phyloP scores from a whole-genome alignment of 1,284 basidiomycete species.

The Ceratobasidium sp. region DNA sequence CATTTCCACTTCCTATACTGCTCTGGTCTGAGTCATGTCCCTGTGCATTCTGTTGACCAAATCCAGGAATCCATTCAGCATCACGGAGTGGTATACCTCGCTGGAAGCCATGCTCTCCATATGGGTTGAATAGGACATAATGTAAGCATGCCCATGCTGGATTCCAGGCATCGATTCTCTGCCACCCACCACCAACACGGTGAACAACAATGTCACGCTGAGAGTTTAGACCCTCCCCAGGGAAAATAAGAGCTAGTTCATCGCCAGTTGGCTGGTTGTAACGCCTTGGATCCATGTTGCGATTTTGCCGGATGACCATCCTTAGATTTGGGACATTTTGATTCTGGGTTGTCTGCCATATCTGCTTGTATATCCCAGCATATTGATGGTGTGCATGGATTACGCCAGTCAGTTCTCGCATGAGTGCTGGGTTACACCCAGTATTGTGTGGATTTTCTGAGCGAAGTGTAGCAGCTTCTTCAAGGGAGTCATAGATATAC shows the following conservation, averaged over 20 bases:
- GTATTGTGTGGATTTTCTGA: conserved; percentile 45
- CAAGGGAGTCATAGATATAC: conserved; percentile 51
- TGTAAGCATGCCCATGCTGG: conserved; percentile 52
- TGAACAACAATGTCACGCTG: conserved; percentile 51
- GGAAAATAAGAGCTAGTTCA: conserved; percentile 52
- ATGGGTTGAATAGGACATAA: conserved; percentile 55
- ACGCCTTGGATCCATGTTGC: conserved; percentile 46
- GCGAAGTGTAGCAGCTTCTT: conserved; percentile 46
- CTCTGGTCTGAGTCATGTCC: conserved; percentile 39
- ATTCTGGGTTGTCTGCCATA: conserved; percentile 44
- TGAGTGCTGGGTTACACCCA: conserved; percentile 41
- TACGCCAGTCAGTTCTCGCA: conserved; percentile 48
- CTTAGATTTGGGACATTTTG: conserved; percentile 1
- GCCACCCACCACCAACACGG: conserved; percentile 35
- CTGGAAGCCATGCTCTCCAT: conserved; percentile 54
- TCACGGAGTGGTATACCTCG: conserved; percentile 44
- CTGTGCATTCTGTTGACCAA: neutral
- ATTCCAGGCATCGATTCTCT: conserved; percentile 45
- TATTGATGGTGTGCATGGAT: conserved; percentile 49
- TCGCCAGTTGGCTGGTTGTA: conserved; percentile 53
- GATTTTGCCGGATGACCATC: conserved; percentile 9
- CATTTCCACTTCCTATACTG: neutral
- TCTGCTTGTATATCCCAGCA: conserved; percentile 48
- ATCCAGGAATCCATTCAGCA: neutral
- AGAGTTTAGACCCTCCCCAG: conserved; percentile 44